A percentile compares a stretch with the other conserved stretches of the same genome.
phyloP scores from a whole-genome alignment of 345 rosid species.

The Brassica nigra region DNA sequence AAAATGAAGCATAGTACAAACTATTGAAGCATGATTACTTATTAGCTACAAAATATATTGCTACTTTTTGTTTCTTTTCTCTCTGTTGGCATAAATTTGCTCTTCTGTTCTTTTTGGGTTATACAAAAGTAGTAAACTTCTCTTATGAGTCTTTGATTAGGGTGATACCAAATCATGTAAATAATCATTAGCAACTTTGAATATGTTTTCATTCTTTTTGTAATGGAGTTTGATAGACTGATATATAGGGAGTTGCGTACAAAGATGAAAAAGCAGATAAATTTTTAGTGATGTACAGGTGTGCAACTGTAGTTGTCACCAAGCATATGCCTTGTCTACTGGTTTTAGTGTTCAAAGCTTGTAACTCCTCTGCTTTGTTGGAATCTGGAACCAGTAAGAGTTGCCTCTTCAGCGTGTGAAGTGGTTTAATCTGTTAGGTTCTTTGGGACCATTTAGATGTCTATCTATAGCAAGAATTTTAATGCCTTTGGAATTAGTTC shows the following conservation, averaged over 20 bases:
- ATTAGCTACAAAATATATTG: background rate
- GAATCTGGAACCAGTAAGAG: slow-evolving; percentile 34
- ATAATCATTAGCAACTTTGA: slow-evolving; percentile 28
- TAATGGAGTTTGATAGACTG: slow-evolving; percentile 27
- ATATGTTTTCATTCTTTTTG: background rate
- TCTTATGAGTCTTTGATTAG: background rate
- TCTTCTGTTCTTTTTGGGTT: background rate
- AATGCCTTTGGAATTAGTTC: slow-evolving; percentile 6
- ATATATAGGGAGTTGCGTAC: slow-evolving; percentile 42
- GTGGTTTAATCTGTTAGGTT: slow-evolving; percentile 38
- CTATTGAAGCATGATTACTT: slow-evolving; percentile 7
- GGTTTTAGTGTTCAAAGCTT: slow-evolving; percentile 33
- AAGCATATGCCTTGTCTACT: slow-evolving; percentile 44
- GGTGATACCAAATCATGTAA: slow-evolving; percentile 21
- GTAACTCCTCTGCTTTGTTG: slow-evolving; percentile 33
- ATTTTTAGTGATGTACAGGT: slow-evolving; percentile 31
- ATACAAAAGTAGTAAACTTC: slow-evolving; percentile 27
- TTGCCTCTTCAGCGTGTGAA: slow-evolving; percentile 45
- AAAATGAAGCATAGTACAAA: slow-evolving; percentile 4
- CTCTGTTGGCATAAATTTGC: background rate
- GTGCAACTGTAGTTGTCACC: slow-evolving; percentile 38
- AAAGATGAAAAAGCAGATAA: slow-evolving; percentile 7
- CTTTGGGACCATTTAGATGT: slow-evolving; percentile 35
- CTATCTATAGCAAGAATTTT: slow-evolving; percentile 31
- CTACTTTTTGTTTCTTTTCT: background rate